phyloP scores from a whole-genome alignment of 2,329 filamentous ascomycete genomes.

The Talaromyces albobiverticillius region DNA sequence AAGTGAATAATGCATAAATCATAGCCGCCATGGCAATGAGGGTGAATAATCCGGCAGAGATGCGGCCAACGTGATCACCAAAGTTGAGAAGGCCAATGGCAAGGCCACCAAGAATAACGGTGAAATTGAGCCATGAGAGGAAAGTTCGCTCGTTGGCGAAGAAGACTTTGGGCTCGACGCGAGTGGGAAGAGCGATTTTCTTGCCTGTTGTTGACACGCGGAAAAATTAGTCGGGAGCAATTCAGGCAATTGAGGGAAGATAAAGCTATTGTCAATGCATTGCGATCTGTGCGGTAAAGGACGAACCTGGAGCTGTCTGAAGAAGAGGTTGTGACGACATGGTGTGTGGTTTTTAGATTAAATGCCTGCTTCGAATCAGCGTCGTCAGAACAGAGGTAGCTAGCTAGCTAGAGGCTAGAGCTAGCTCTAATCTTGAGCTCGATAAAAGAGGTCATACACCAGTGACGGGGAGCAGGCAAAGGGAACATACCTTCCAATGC shows the following conservation, averaged over 20 bases:
- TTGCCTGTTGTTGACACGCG: constrained; percentile 63
- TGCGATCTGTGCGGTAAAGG: neutral
- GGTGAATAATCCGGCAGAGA: constrained; percentile 91
- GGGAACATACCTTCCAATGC: neutral
- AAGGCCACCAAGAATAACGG: constrained; percentile 93
- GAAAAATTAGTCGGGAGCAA: neutral
- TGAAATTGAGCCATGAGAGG: constrained; percentile 99
- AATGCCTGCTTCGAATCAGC: constrained; percentile 1
- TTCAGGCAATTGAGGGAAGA: neutral
- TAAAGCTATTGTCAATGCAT: neutral
- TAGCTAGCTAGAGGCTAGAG: too few species aligned
- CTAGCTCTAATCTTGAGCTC: neutral
- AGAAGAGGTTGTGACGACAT: constrained; percentile 98
- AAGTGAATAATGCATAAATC: constrained; percentile 91
- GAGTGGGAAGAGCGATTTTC: constrained; percentile 94
- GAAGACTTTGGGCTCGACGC: constrained; percentile 99
- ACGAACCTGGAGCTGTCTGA: constrained; percentile 82
- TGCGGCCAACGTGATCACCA: constrained; percentile 88
- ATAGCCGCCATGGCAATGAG: constrained; percentile 91
- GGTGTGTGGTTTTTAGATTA: constrained; percentile 1
- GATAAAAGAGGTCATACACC: too few species aligned
- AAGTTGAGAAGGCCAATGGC: constrained; percentile 98
- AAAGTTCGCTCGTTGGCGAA: constrained; percentile 99
- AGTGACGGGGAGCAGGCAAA: too few species aligned
- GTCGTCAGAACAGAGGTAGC: neutral